Evolutionary conservation across 1,284 basidiomycete species (phyloP), one percentile per base, ranked within the genome.

Genomic region (Moesziomyces globuligerus): DNA sequence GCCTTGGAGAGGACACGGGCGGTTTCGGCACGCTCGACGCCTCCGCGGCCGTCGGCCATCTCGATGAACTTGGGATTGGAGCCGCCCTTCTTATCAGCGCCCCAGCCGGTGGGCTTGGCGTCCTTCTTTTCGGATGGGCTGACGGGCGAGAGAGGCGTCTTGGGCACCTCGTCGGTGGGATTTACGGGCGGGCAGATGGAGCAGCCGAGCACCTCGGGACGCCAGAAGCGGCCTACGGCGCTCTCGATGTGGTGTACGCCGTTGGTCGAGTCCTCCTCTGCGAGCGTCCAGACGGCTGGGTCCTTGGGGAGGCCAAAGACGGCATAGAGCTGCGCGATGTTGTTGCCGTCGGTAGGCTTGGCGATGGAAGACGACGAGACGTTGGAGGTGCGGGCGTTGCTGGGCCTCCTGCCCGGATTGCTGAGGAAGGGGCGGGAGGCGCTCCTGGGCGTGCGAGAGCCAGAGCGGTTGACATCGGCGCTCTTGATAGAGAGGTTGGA

Each of bases 171-270:
- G 4, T 58, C 60, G 47, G 42, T 28, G 9, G 53, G 64, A 37
- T 58, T 38, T 25, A 76, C 51, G n/a, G 77, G 68, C 93, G 88
- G 42, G 29, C 66, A 79, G 51, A 78, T 76, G 60, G 76, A 78
- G 64, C 78, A 78, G 39, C 78, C 78, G 5, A 79, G 74, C 37
- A 97, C 91, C 83, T 97, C 94, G 41, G 94, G 92, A 50, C 94
- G 86, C 93, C 93, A 97, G 88, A 91, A 96, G 44, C 93, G 87
- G 59, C 88, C 90, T 41, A 97, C 91, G 37, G 93, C 93, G 72
- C 91, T 90, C 47, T 94, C 91, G 32, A 88, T 86, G 74, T 94
- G 92, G 79, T 92, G 89, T 37, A 94, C 86, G 53, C 93, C 91
- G 56, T 89, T 84, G 48, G 92, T 89, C 6, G 91, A 88, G 82